A percentile compares a stretch with the other conserved stretches of the same genome.
These are phyloP conservation scores for Pseudevernia furfuracea DNA, from an alignment of 495 filamentous ascomycete genomes.

Conservation along the genomic window DNA sequence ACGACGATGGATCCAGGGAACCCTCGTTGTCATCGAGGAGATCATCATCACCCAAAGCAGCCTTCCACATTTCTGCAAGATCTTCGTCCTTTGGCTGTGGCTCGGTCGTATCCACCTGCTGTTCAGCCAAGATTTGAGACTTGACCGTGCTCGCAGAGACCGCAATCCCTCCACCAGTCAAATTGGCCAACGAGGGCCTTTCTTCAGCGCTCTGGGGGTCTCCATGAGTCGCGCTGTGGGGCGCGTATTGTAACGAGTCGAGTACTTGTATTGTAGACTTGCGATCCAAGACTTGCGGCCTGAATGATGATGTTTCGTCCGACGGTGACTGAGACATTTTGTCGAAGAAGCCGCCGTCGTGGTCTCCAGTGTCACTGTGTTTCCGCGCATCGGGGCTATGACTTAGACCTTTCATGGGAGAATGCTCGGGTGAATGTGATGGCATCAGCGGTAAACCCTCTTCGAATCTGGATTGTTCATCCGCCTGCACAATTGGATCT, in stretches of 20 bases:
- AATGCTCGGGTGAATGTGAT: slow-evolving; percentile 2
- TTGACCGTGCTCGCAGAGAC: slow-evolving; percentile 5
- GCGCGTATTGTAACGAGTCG: slow-evolving; percentile 26
- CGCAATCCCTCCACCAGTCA: slow-evolving; percentile 3
- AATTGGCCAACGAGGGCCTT: neutral
- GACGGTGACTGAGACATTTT: slow-evolving; percentile 34
- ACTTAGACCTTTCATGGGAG: neutral
- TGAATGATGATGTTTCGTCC: slow-evolving; percentile 33
- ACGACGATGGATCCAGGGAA: slow-evolving; percentile 44
- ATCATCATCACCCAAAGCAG: slow-evolving; percentile 71
- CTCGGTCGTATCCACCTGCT: slow-evolving; percentile 21
- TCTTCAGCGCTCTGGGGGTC: slow-evolving; percentile 9
- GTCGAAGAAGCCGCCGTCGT: slow-evolving; percentile 32
- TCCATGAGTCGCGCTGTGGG: slow-evolving; percentile 3
- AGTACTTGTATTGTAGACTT: slow-evolving; percentile 55
- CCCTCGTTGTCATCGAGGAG: slow-evolving; percentile 59
- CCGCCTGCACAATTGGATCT: slow-evolving; percentile 20
- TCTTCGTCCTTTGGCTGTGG: slow-evolving; percentile 45
- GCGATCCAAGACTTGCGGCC: slow-evolving; percentile 36
- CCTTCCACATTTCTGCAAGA: slow-evolving; percentile 75
- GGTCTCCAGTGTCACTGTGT: neutral
- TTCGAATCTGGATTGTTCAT: slow-evolving; percentile 46
- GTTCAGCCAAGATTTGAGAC: slow-evolving; percentile 16
- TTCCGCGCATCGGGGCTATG: slow-evolving; percentile 25
- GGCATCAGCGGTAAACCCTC: slow-evolving; percentile 53